Percentiles rank a stretch among this genome's conserved stretches.
Conservation (phyloP, 257 asterid genomes). For the Forsythia viridissima region DNA sequence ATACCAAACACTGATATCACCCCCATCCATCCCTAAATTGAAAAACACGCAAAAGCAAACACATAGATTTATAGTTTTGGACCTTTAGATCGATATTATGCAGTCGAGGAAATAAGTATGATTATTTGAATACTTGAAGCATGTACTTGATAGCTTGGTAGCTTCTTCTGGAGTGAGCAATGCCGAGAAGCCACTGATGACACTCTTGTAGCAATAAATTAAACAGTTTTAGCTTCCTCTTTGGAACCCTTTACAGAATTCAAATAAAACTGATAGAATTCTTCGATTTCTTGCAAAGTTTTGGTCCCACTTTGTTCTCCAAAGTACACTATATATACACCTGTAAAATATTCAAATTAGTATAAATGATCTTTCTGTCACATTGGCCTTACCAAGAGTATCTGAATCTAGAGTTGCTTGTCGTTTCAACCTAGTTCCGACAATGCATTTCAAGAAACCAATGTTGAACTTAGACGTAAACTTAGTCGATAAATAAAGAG, state of each 20-base stretch:
- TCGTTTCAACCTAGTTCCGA: neutral
- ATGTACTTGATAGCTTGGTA: slow-evolving; percentile 32
- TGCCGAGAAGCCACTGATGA: slow-evolving; percentile 63
- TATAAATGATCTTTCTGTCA: neutral
- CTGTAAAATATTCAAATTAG: slow-evolving; percentile 14
- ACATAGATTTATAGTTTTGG: too few relatives aligned
- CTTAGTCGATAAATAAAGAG: neutral
- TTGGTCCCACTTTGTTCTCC: slow-evolving; percentile 45
- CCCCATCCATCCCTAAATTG: slow-evolving; percentile 39
- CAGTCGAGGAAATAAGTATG: too few relatives aligned
- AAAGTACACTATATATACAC: slow-evolving; percentile 45
- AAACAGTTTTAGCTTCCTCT: slow-evolving; percentile 41
- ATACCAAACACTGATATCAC: slow-evolving; percentile 48
- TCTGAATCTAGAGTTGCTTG: neutral
- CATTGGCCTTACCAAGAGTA: neutral
- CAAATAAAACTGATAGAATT: slow-evolving; percentile 35
- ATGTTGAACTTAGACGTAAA: too few relatives aligned
- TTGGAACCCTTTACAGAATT: slow-evolving; percentile 38
- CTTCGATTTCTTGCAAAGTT: slow-evolving; percentile 37
- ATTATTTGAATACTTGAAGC: neutral
- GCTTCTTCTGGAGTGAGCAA: slow-evolving; percentile 52
- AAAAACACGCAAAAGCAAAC: too few relatives aligned
- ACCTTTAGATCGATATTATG: too few relatives aligned
- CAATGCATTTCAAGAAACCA: neutral
- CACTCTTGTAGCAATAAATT: slow-evolving; percentile 45